Evolutionary conservation across 73 alveolate genomes (phyloP), one percentile per base, ranked within the genome.

Genomic region (Tetrahymena elliotti): DNA sequence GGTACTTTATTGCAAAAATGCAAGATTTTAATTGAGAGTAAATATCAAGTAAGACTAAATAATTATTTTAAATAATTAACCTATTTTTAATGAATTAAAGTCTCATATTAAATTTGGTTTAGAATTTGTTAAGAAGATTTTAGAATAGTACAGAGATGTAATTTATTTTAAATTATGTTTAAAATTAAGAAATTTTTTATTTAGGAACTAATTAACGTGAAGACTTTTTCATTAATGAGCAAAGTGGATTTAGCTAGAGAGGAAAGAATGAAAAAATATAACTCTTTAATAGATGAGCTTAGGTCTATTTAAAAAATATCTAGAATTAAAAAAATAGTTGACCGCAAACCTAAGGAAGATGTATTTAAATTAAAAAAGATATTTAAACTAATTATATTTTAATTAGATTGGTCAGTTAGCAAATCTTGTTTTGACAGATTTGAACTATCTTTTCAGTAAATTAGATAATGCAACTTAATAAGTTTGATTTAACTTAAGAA

Each of bases 161-260:
- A 68, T n/a, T 68, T 27, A 18, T 18, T 68, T n/a, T 31, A 24
- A 7, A 24, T 24, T 7, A 6, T 31, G 36, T 4, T 10, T 40
- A 68, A 68, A 68, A 3, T 27, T 68, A 68, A 18, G n/a, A 22
- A 22, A 3, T 24, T 6, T 27, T 35, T 22, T 9, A 31, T 94
- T 83, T n/a, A 94, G 95, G 96, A 94, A 88, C 40, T 94, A 33
- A 94, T 94, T 16, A 84, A 84, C 13, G 93, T 94, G 24, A 94
- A 84, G 36, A 31, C 27, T 35, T 94, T 94, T 33, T 84, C 84
- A 53, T 52, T 84, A 84, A 40, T 94, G 94, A 39, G 93, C 22
- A 84, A 84, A 41, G 84, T 53, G 33, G 95, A 94, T 94, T 47
- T 94, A 7, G 95, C 95, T 4, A 94, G 96, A 88, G 96, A 94